Evolutionary conservation across 2,329 filamentous ascomycete genomes (phyloP), one percentile per base, ranked within the genome.

Genomic region (Cercospora sp.): DNA sequence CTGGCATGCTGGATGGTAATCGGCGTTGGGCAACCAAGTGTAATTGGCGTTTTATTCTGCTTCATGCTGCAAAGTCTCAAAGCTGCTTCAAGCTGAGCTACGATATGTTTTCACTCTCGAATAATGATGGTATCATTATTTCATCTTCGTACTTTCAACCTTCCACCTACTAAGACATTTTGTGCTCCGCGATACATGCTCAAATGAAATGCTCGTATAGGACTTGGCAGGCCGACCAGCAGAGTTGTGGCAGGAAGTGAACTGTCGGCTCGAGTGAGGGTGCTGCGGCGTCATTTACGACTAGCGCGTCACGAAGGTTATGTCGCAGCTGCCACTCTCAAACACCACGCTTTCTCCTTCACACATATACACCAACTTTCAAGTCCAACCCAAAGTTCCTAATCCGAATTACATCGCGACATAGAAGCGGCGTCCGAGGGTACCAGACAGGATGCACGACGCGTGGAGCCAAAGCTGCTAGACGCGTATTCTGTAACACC

Each of bases 1-100:
- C 3, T 23, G 18, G 42, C 13, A 26, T 53, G 20, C 23, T 23
- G 48, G 18, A 18, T 20, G 48, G 20, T 16, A n/a, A 53, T 53
- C 4, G 48, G 48, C 48, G 48, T 36, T 59, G 28, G 12, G 3
- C 13, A 18, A 12, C 8, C 28, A n/a, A 59, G 5, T 20, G 55
- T 31, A 8, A 18, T 59, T 59, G 30, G 30, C 55, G 30, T 28
- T 59, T 20, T 20, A 30, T 36, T 59, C 28, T 31, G 28, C 26
- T 31, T 33, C 55, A 59, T 9, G 18, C 28, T 59, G 30, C 10
- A 31, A 36, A 59, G 55, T 59, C 55, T 59, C 55, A 59, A 59
- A 59, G 55, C 55, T 59, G 55, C 55, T 59, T 31, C 28, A 20
- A 33, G 55, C 31, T 59, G 55, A 59, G 55, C 30, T 59, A 36